Evolutionary conservation across 2,329 filamentous ascomycete species (phyloP).

Genomic region (Epichloe sylvatica): DNA sequence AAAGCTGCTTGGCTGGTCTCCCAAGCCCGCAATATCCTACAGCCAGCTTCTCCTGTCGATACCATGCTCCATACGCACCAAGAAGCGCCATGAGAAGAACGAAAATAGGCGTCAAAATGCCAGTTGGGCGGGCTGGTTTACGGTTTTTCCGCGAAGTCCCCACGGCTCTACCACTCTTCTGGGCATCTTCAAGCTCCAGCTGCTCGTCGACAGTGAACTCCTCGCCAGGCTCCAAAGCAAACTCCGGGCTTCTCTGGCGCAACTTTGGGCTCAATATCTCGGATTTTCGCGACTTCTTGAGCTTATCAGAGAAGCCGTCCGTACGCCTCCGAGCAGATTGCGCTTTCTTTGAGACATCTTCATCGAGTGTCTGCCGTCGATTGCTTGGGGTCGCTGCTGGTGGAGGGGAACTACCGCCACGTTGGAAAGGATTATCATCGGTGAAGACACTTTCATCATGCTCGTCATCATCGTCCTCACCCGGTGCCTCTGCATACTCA

Average conservation of each 20-base stretch:
- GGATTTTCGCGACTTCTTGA: conserved; percentile 37
- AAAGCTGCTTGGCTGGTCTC: conserved; percentile 41
- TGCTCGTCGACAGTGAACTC: conserved; percentile 92
- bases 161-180: conserved; percentile 35
- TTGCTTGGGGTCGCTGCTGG: conserved; percentile 32
- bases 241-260: conserved; percentile 21
- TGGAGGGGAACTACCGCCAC: conserved; percentile 53
- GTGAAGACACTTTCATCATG: conserved; percentile 58
- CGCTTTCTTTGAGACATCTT: conserved; percentile 27
- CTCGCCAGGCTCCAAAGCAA: conserved; percentile 54
- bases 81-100: conserved; percentile 58
- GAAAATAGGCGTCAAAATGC: conserved; percentile 51
- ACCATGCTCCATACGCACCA: conserved; percentile 64
- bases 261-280: conserved; percentile 35
- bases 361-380: conserved; percentile 34
- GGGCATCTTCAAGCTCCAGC: conserved; percentile 61
- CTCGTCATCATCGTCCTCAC: conserved; percentile 11
- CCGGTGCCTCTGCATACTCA: conserved; percentile 29
- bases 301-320: conserved; percentile 17
- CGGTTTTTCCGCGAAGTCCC: conserved; percentile 30
- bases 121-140: conserved; percentile 24
- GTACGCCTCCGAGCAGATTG: conserved; percentile 32
- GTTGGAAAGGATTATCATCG: conserved; percentile 86
- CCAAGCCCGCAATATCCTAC: conserved; percentile 90
- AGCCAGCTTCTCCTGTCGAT: conserved; percentile 87